Evolutionary conservation across 2,329 filamentous ascomycete genomes (phyloP).

Genomic region (Ceratocystiopsis minuta): DNA sequence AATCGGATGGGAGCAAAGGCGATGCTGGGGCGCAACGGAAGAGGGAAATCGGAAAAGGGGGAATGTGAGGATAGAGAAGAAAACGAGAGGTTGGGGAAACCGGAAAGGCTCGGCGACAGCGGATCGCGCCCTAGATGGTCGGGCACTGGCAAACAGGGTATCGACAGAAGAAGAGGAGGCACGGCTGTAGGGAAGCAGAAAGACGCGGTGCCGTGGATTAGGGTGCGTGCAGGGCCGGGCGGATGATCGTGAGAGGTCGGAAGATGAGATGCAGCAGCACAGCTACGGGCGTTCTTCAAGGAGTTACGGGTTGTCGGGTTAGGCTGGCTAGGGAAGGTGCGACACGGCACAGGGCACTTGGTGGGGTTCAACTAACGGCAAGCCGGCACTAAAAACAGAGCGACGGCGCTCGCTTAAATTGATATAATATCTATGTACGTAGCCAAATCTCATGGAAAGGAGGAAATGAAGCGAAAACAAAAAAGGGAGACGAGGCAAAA

Average conservation of each 20-base stretch:
- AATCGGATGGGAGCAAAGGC: background rate
- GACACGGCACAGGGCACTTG: too few species aligned
- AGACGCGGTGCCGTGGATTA: background rate
- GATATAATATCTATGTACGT: too few species aligned
- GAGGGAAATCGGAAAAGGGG: background rate
- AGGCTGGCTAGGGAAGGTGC: too few species aligned
- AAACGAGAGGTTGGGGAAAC: constrained; percentile 4
- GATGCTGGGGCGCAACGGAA: background rate
- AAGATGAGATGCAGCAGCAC: too few species aligned
- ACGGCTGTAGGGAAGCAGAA: background rate
- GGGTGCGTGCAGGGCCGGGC: background rate
- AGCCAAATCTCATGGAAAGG: too few species aligned
- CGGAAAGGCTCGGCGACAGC: constrained; percentile 6
- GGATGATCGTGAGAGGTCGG: background rate
- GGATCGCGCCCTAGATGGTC: constrained; percentile 2
- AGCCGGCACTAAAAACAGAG: too few species aligned
- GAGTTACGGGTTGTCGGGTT: too few species aligned
- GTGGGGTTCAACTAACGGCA: too few species aligned
- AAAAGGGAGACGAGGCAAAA: too few species aligned
- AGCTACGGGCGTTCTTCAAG: too few species aligned
- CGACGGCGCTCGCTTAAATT: too few species aligned
- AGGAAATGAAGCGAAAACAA: too few species aligned
- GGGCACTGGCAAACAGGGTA: constrained; percentile 1
- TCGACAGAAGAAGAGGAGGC: background rate
- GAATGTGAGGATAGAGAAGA: background rate